phyloP scores from a whole-genome alignment of 2,329 filamentous ascomycete genomes.

The Clonostachys chloroleuca region DNA sequence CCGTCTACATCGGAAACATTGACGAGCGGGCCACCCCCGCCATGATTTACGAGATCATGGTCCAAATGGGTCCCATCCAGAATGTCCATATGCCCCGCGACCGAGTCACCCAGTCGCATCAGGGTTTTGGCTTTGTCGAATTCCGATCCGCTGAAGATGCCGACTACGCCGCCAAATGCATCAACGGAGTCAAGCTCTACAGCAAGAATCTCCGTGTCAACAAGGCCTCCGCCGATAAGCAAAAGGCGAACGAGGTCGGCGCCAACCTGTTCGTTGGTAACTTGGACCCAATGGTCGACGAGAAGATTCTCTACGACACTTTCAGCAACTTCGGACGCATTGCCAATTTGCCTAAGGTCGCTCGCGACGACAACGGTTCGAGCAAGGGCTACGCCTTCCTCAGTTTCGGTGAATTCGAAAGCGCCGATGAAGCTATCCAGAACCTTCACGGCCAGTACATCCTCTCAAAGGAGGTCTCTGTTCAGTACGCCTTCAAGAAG shows the following conservation, averaged over 20 bases:
- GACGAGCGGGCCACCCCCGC: conserved; percentile 92
- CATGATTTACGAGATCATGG: conserved; percentile 95
- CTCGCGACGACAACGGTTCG: conserved; percentile 81
- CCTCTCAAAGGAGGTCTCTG: conserved; percentile 92
- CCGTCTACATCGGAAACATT: conserved; percentile 96
- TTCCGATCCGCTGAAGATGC: conserved; percentile 94
- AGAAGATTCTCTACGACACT: conserved; percentile 91
- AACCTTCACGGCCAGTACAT: conserved; percentile 97
- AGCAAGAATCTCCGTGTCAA: conserved; percentile 96
- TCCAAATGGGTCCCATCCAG: conserved; percentile 93
- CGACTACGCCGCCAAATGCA: conserved; percentile 92
- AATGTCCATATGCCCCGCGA: conserved; percentile 99
- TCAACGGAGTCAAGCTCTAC: conserved; percentile 92
- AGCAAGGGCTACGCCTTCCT: conserved; percentile 97
- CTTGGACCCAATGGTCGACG: conserved; percentile 88
- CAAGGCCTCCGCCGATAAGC: conserved; percentile 88
- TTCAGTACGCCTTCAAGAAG: conserved; percentile 99
- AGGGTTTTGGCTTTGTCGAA: conserved; percentile 98
- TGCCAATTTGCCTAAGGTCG: conserved; percentile 82
- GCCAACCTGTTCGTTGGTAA: conserved; percentile 97
- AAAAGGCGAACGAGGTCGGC: conserved; percentile 88
- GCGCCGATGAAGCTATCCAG: conserved; percentile 83
- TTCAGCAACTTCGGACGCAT: conserved; percentile 90
- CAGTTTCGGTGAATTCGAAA: conserved; percentile 88
- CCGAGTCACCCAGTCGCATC: conserved; percentile 92